Conservation (phyloP, 345 rosid species). For the Syzygium grande region DNA sequence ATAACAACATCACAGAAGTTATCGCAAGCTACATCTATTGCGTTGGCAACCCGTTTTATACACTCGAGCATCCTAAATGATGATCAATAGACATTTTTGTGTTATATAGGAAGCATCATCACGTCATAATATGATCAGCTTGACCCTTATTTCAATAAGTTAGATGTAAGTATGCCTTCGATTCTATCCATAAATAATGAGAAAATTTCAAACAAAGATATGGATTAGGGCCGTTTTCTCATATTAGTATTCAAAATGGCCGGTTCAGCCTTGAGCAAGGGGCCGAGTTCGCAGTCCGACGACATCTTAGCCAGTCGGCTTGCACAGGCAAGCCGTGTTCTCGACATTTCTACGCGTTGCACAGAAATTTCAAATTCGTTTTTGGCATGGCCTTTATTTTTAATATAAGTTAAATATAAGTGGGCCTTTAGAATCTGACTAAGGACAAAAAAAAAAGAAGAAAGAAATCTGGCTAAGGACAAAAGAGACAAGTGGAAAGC, state of each 20-base stretch:
- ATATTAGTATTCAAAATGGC: neutral
- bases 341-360: neutral
- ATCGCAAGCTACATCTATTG: neutral
- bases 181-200: neutral
- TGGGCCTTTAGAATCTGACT: neutral
- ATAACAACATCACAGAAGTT: neutral
- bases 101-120: no score
- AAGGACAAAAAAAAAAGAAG: neutral
- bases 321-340: rapidly evolving
- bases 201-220: neutral
- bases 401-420: neutral
- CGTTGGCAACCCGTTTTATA: neutral
- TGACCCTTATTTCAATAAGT: no score
- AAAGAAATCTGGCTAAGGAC: neutral
- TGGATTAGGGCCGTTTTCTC: rapidly evolving
- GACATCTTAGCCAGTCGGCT: neutral
- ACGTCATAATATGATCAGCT: no score
- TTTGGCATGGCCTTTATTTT: no score
- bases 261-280: neutral
- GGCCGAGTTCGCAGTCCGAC: neutral
- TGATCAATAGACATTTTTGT: neutral
- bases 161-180: neutral
- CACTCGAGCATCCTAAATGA: neutral
- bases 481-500: neutral
- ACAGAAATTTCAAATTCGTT: neutral